Conservation (phyloP, 202 grass and related monocot species). For the Digitaria exilis region DNA sequence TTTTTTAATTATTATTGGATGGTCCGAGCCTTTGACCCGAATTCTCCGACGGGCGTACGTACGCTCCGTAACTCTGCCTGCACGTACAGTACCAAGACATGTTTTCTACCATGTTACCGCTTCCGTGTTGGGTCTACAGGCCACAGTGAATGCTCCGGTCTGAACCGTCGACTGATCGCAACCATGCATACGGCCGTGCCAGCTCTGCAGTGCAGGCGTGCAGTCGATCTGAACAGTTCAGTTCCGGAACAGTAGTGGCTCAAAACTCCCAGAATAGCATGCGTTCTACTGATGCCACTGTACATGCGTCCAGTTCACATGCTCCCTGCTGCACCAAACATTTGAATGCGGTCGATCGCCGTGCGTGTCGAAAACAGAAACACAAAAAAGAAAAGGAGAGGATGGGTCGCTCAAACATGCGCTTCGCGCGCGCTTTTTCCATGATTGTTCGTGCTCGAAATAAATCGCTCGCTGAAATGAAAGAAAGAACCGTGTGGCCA, state of each 20-base stretch:
- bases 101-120: not conserved
- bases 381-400: not conserved
- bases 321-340: not conserved
- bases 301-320: not conserved
- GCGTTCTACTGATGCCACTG: not conserved
- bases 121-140: not conserved
- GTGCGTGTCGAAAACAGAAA: not conserved
- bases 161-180: not conserved
- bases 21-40: not conserved
- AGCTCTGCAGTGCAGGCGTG: not conserved
- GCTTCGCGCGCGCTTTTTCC: conserved; percentile 27
- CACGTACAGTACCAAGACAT: not conserved
- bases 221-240: not conserved
- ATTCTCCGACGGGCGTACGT: not conserved
- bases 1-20: no score
- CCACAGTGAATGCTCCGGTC: not conserved
- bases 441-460: conserved; percentile 28
- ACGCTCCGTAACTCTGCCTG: not conserved
- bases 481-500: no score
- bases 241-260: not conserved
- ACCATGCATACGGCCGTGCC: not conserved
- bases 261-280: not conserved
- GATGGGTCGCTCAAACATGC: not conserved
- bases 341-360: not conserved
- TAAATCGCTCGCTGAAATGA: not conserved